Conservation (phyloP, 1,284 basidiomycete species). For the Fomes fomentarius region DNA sequence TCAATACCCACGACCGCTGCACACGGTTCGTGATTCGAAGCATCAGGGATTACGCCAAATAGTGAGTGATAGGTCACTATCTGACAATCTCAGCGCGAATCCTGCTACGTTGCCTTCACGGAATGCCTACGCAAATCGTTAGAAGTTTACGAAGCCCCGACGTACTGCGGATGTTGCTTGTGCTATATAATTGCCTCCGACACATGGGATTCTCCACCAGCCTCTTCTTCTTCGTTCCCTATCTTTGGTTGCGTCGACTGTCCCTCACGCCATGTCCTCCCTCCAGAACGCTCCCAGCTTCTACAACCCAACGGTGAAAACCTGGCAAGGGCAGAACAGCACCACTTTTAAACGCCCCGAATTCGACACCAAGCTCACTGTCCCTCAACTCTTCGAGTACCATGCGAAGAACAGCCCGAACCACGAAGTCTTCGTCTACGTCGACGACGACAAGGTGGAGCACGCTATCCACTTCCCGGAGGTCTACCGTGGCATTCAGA, state of each 20-base stretch:
- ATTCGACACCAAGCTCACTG: slow-evolving; percentile 37
- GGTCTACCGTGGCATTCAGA: slow-evolving; percentile 27
- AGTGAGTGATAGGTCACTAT: too few species aligned
- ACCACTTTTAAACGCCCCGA: slow-evolving; percentile 37
- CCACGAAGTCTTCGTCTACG: slow-evolving; percentile 39
- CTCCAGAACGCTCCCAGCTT: slow-evolving; percentile 2
- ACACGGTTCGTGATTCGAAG: too few species aligned
- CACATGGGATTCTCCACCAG: not conserved
- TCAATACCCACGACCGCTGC: too few species aligned
- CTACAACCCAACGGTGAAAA: not conserved
- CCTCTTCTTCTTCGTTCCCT: not conserved
- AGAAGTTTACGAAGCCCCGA: too few species aligned
- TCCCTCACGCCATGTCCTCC: not conserved
- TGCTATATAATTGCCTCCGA: not conserved
- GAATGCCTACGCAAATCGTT: too few species aligned
- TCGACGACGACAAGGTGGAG: slow-evolving; percentile 24
- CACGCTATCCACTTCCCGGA: slow-evolving; percentile 32
- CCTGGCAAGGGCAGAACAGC: slow-evolving; percentile 16
- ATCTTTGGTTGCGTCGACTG: not conserved
- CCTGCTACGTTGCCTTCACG: too few species aligned
- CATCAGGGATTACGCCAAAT: too few species aligned
- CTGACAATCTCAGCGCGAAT: too few species aligned
- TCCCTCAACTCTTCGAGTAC: slow-evolving; percentile 41
- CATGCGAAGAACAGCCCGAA: slow-evolving; percentile 36
- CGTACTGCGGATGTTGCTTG: too few species aligned